Conservation (phyloP, 1,284 basidiomycete genomes). For the Boletellus sp. region DNA sequence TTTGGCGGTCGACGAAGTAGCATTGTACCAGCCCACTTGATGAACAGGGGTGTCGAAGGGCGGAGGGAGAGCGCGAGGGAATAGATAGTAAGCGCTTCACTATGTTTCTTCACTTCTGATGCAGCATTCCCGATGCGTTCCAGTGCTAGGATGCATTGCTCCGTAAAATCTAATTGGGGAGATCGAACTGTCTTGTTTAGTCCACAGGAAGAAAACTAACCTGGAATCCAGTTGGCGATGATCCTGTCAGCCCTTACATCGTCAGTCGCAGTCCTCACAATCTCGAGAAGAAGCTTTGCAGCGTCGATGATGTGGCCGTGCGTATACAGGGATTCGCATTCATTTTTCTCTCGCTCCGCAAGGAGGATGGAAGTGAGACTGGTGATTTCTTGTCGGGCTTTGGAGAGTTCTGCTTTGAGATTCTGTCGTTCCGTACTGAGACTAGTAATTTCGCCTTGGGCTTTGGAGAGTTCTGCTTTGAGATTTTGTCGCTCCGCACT, state of each 20-base stretch:
- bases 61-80: background rate
- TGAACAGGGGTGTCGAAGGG: background rate
- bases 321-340: background rate
- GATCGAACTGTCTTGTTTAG: background rate
- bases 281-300: background rate
- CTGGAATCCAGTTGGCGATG: background rate
- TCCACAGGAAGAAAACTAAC: background rate
- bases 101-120: background rate
- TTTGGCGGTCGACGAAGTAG: background rate
- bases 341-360: background rate
- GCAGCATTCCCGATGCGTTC: background rate
- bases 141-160: background rate
- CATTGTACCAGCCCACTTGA: background rate
- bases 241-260: background rate
- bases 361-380: background rate
- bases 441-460: too few relatives aligned
- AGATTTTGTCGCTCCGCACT: too few relatives aligned
- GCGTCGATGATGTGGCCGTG: background rate
- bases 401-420: background rate
- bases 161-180: background rate
- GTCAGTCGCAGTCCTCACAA: background rate
- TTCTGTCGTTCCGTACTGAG: background rate
- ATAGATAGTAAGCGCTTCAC: background rate
- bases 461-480: background rate
- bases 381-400: background rate